Evolutionary conservation across 192 early-diverging fungal genomes (phyloP).

Genomic region (Mortierella alpina): DNA sequence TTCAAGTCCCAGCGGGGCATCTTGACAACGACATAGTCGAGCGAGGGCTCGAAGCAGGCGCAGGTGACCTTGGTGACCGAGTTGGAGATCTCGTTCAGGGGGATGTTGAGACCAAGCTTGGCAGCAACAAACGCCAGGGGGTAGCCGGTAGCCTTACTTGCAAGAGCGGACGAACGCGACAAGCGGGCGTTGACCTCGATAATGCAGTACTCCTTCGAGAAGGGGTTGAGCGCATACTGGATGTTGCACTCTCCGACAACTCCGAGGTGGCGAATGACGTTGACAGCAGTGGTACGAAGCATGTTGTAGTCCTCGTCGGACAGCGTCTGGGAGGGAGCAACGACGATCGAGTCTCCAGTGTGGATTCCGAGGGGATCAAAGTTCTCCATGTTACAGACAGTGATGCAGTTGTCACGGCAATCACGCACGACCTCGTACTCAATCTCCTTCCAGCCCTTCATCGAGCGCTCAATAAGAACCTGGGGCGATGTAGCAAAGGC

Average conservation of each 20-base stretch:
- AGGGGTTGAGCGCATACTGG: conserved; percentile 97
- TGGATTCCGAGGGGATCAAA: conserved; percentile 99
- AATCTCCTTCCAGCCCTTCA: conserved; percentile 99
- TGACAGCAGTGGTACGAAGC: conserved; percentile 95
- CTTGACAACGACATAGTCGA: conserved; percentile 92
- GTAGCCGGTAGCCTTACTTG: conserved; percentile 98
- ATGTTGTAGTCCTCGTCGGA: conserved; percentile 99
- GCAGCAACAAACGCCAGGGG: conserved; percentile 98
- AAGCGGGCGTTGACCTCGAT: conserved; percentile 99
- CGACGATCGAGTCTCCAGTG: conserved; percentile 99
- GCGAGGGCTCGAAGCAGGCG: conserved; percentile 96
- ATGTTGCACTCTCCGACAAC: conserved; percentile 99
- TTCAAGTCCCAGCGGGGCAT: conserved; percentile 94
- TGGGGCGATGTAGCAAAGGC: conserved; percentile 95
- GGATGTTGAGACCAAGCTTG: conserved; percentile 93
- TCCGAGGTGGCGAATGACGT: conserved; percentile 96
- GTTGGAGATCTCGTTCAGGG: conserved; percentile 94
- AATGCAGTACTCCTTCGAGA: conserved; percentile 95
- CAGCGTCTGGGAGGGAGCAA: conserved; percentile 97
- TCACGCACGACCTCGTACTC: conserved; percentile 99
- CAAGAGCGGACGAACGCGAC: conserved; percentile 91
- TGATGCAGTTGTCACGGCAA: conserved; percentile 95
- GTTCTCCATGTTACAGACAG: conserved; percentile 99
- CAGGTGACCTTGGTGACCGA: conserved; percentile 94
- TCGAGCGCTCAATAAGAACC: conserved; percentile 92